Base-by-base conservation (phyloP, 768 basidiomycete genomes). In the Boletus rufocinnamomeus region DNA sequence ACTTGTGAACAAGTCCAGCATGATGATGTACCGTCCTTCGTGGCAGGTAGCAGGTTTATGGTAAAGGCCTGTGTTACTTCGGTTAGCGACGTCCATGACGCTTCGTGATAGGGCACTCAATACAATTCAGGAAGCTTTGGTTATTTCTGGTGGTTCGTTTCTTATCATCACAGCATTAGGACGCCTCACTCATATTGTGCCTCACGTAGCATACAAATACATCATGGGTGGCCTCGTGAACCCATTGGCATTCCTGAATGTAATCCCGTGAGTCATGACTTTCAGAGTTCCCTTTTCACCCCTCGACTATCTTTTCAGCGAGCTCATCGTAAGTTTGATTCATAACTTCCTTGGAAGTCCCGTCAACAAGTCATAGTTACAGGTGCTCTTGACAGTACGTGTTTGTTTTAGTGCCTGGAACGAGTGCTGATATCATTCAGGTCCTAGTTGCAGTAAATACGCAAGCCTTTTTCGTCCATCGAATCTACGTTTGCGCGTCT, bases 1-100 rank as follows among this genome's bases (percentile, higher is more conserved):
- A n/a, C n/a, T n/a, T n/a, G n/a, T n/a, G n/a, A 47, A 11, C 35
- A 14, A 16, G 14, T 25, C 2, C 1, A 10, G 17, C 7, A 16
- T 34, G 7, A 23, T 57, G 13, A 47, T 10, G 16, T 32, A 40
- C 14, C 14, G 1, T 30, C 8, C 30, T 30, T 46, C 6, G n/a
- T n/a, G n/a, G 1, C n/a, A 66, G 65, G 65, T 63, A 7, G 50
- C 53, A 17, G 50, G 9, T 11, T 2, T 65, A 43, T 65, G 64
- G 64, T 66, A 27, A 27, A 16, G 2, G 1, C 2, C 10, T 10
- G 8, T 17, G 7, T 21, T 17, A 2, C 17, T 14, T 37, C 3
- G 0, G 13, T 32, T 41, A 1, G 2, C 2, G 10, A 17, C 11
- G 0, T 28, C 16, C 30, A 27, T 35, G 16, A 66, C 25, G 2